Percentiles rank a stretch among this genome's conserved stretches.
Evolutionary conservation across 2,329 filamentous ascomycete genomes (phyloP).

Genomic region (Monilinia laxa): DNA sequence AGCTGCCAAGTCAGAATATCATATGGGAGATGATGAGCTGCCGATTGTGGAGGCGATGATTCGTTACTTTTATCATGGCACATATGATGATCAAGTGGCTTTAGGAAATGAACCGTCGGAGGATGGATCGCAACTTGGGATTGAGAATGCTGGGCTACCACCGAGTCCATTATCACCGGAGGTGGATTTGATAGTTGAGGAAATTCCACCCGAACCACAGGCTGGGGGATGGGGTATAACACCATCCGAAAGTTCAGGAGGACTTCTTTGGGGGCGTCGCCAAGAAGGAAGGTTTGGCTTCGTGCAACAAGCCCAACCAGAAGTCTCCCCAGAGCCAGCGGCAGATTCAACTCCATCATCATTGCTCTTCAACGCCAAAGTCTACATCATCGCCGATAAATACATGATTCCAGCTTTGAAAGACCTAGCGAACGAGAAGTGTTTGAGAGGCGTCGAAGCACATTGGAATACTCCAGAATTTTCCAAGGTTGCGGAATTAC

Average conservation of each 20-base stretch:
- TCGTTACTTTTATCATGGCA: constrained; percentile 65
- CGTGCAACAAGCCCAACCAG: neutral
- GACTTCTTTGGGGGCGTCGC: neutral
- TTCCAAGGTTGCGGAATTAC: constrained; percentile 13
- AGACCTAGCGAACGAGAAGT: constrained; percentile 25
- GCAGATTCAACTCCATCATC: neutral
- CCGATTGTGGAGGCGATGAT: constrained; percentile 73
- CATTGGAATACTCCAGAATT: constrained; percentile 26
- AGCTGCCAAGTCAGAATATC: constrained; percentile 41
- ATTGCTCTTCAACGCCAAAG: constrained; percentile 26
- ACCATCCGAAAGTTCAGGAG: neutral
- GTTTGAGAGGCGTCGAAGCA: constrained; percentile 1
- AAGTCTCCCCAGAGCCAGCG: neutral
- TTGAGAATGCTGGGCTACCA: neutral
- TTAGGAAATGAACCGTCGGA: too few relatives aligned
- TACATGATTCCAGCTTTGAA: constrained; percentile 31
- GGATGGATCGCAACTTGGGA: neutral
- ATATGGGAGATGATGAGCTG: constrained; percentile 62
- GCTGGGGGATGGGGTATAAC: neutral
- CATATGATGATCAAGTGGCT: constrained; percentile 13
- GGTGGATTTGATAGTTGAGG: neutral
- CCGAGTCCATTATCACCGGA: neutral
- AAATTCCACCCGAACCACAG: neutral
- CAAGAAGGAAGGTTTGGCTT: neutral
- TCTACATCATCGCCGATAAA: constrained; percentile 32